Conservation (phyloP, 1,284 basidiomycete genomes). For the Trichosporon ovoides region DNA sequence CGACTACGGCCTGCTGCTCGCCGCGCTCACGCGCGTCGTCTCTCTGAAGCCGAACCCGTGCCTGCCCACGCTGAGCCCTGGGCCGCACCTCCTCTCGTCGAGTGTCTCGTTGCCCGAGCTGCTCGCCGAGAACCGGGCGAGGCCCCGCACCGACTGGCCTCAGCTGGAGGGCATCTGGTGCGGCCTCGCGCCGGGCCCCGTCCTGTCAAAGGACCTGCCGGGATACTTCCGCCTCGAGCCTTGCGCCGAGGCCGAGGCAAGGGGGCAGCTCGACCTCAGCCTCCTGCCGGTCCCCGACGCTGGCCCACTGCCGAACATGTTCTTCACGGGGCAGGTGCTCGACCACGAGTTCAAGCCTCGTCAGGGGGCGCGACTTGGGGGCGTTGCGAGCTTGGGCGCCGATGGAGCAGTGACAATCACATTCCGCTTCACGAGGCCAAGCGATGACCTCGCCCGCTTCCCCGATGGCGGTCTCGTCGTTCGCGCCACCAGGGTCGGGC, state of each 20-base stretch:
- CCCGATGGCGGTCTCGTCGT: neutral
- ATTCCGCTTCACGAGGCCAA: neutral
- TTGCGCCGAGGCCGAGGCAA: neutral
- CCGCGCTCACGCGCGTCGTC: neutral
- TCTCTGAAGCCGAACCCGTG: neutral
- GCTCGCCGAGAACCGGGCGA: neutral
- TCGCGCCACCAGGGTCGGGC: neutral
- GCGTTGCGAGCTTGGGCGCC: neutral
- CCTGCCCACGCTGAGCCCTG: neutral
- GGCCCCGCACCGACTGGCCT: neutral
- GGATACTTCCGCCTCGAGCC: slow-evolving; percentile 1
- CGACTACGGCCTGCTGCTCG: neutral
- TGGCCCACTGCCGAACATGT: neutral
- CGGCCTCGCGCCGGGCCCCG: neutral
- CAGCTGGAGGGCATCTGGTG: neutral
- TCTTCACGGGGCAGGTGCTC: slow-evolving; percentile 1
- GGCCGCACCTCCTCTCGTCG: neutral
- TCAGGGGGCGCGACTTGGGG: neutral
- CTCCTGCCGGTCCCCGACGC: neutral
- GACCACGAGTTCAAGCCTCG: neutral
- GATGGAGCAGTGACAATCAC: neutral
- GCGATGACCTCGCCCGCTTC: neutral
- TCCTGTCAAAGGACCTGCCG: neutral
- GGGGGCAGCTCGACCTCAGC: neutral
- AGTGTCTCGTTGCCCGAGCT: neutral